phyloP scores from a whole-genome alignment of 257 asterid species.

The Anisodus acutangulus region DNA sequence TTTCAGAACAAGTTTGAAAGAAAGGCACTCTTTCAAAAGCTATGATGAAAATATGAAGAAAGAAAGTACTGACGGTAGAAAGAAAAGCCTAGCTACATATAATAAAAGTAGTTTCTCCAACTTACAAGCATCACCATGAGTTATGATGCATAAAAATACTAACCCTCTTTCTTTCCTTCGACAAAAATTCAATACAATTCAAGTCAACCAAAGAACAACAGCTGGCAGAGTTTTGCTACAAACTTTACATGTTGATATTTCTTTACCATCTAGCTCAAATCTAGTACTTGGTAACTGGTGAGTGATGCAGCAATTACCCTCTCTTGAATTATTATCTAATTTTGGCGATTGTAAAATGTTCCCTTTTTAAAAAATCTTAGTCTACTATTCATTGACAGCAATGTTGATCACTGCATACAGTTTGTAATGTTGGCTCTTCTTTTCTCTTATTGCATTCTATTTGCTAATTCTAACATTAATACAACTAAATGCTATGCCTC shows the following conservation, averaged over 20 bases:
- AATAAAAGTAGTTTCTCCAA: background rate
- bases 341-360: background rate
- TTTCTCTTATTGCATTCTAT: background rate
- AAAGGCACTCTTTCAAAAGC: too few species aligned
- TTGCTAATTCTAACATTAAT: background rate
- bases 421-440: background rate
- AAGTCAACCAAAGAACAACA: background rate
- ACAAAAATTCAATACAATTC: background rate
- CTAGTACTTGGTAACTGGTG: background rate
- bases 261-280: constrained; percentile 21
- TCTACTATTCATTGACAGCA: background rate
- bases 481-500: background rate
- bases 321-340: background rate
- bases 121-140: background rate
- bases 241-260: background rate
- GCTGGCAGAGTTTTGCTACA: background rate
- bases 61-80: too few species aligned
- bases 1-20: too few species aligned
- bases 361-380: background rate
- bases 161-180: background rate
- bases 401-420: constrained; percentile 12
- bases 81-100: constrained; percentile 6
- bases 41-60: too few species aligned
- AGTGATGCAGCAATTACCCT: background rate
- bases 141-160: background rate